Percentiles rank a stretch among this genome's conserved stretches.
phyloP scores from a whole-genome alignment of 495 filamentous ascomycete species.

The Hypoxylon lenormandii region DNA sequence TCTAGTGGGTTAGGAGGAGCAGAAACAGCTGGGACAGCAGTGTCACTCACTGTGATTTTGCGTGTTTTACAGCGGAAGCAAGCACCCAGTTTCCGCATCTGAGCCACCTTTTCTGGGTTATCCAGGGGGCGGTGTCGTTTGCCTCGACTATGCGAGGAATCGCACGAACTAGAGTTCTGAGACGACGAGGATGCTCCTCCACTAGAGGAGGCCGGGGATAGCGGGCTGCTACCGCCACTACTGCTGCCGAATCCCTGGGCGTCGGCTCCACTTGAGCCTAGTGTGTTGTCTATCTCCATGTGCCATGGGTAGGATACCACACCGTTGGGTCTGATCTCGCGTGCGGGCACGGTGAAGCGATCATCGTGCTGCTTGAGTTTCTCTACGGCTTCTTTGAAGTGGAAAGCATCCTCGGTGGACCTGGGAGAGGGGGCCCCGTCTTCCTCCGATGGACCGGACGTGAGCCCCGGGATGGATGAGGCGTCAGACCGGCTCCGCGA shows the following conservation, averaged over 20 bases:
- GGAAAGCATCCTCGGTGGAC: slow-evolving; percentile 48
- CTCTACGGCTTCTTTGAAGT: slow-evolving; percentile 50
- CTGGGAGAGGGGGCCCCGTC: slow-evolving; percentile 51
- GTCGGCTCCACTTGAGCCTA: slow-evolving; percentile 40
- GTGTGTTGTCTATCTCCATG: slow-evolving; percentile 50
- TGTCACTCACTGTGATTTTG: slow-evolving; percentile 49
- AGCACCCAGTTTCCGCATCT: slow-evolving; percentile 50
- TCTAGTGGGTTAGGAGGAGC: slow-evolving; percentile 34
- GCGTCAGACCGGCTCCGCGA: slow-evolving; percentile 52
- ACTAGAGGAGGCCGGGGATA: slow-evolving; percentile 41
- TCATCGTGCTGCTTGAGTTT: slow-evolving; percentile 52
- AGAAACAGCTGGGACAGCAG: slow-evolving; percentile 4
- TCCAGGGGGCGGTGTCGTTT: slow-evolving; percentile 48
- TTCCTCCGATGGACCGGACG: slow-evolving; percentile 52
- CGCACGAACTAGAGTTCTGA: slow-evolving; percentile 28
- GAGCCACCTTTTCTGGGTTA: slow-evolving; percentile 51
- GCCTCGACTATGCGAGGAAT: slow-evolving; percentile 46
- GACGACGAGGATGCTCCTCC: slow-evolving; percentile 32
- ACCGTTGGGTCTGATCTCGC: slow-evolving; percentile 51
- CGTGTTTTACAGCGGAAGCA: slow-evolving; percentile 51
- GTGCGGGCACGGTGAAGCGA: slow-evolving; percentile 49
- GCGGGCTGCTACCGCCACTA: slow-evolving; percentile 29
- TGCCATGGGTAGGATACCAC: slow-evolving; percentile 49
- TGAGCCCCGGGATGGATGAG: slow-evolving; percentile 52
- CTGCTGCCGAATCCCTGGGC: slow-evolving; percentile 25